Percentiles rank a stretch among this genome's conserved stretches.
phyloP scores from a whole-genome alignment of 305 asterid genomes.

The Fraxinus nigra region DNA sequence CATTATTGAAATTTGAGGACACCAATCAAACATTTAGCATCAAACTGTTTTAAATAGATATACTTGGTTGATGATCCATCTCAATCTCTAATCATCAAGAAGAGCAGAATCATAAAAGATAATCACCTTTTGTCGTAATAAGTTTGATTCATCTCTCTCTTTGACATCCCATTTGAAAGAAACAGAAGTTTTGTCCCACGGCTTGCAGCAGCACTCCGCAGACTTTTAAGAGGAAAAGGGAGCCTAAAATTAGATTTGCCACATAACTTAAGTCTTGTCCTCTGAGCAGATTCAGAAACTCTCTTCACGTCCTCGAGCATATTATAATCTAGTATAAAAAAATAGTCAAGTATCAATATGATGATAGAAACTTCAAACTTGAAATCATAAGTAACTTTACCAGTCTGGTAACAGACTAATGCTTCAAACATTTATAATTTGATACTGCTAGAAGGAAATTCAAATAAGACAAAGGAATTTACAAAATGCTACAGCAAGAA shows the following conservation, averaged over 20 bases:
- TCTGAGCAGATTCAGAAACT: constrained; percentile 72
- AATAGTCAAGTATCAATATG: not conserved
- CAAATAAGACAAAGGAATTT: no score
- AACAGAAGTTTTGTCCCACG: constrained; percentile 51
- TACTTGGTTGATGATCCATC: not conserved
- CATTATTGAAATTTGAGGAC: not conserved
- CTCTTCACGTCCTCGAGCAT: constrained; percentile 90
- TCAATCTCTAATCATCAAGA: not conserved
- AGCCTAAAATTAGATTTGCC: constrained; percentile 41
- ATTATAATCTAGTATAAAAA: constrained; percentile 49
- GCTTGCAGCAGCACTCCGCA: constrained; percentile 56
- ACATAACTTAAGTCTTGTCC: constrained; percentile 54
- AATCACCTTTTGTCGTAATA: constrained; percentile 52
- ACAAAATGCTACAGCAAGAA: no score
- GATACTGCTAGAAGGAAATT: no score
- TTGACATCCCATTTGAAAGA: constrained; percentile 72
- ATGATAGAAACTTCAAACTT: not conserved
- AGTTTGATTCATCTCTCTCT: constrained; percentile 58
- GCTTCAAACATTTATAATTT: no score
- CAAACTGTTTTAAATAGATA: not conserved
- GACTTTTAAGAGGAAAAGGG: constrained; percentile 54
- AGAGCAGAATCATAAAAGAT: not conserved
- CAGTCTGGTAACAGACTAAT: not conserved
- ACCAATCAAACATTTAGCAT: not conserved
- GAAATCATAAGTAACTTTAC: not conserved